phyloP scores from a whole-genome alignment of 2,329 filamentous ascomycete species.

The Pseudocercospora pini-densiflorae region DNA sequence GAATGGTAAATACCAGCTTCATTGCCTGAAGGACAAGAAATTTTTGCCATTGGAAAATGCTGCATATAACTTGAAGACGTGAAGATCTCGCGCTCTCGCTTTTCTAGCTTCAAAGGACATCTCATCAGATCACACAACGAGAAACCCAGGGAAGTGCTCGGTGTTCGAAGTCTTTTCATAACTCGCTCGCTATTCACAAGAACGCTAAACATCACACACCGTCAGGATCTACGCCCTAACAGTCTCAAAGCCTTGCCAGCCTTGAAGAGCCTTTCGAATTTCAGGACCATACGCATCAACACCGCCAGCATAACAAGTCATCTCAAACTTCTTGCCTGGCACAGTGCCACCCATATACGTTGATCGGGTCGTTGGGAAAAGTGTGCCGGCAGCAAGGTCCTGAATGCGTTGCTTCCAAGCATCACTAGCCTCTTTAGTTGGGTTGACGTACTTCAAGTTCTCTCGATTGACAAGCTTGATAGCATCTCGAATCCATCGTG shows the following conservation, averaged over 20 bases:
- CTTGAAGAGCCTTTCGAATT: slow-evolving; percentile 30
- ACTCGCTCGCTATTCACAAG: not conserved
- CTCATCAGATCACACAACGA: not conserved
- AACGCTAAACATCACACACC: not conserved
- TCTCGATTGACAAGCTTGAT: slow-evolving; percentile 34
- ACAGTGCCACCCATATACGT: slow-evolving; percentile 38
- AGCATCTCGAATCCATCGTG: slow-evolving; percentile 43
- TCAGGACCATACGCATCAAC: slow-evolving; percentile 34
- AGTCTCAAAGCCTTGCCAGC: slow-evolving; percentile 34
- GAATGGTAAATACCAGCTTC: too few species aligned
- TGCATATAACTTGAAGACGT: not conserved
- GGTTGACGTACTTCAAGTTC: slow-evolving; percentile 34
- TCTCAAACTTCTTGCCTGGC: slow-evolving; percentile 35
- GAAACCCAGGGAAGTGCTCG: not conserved
- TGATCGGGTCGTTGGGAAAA: slow-evolving; percentile 35
- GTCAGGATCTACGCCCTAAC: slow-evolving; percentile 26
- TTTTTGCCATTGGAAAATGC: not conserved
- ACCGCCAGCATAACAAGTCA: slow-evolving; percentile 38
- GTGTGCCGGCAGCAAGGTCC: slow-evolving; percentile 31
- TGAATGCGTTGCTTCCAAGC: slow-evolving; percentile 38
- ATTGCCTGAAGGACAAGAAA: too few species aligned
- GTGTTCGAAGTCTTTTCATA: not conserved
- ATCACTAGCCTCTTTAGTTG: slow-evolving; percentile 35
- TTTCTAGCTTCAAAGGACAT: not conserved
- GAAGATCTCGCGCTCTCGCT: not conserved